Evolutionary conservation across 2,329 filamentous ascomycete species (phyloP), one percentile per base, ranked within the genome.

Genomic region (Delphinella strobiligena): DNA sequence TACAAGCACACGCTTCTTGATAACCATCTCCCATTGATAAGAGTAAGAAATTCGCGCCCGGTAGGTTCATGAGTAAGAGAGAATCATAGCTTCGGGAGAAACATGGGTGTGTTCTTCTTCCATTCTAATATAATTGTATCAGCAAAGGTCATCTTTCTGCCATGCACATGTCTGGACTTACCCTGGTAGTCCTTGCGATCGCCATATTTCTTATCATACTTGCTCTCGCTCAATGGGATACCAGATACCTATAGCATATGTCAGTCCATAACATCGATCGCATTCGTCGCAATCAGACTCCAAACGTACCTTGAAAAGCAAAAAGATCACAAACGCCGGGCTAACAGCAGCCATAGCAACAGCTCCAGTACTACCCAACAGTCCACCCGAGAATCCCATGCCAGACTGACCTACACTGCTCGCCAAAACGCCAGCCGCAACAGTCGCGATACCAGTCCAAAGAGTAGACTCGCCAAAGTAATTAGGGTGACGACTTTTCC

Each of bases 391-490:
- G 29, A 80, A 51, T 0, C 76, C 75, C 51, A 82, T 67, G 0
- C 71, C 75, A 2, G 63, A 51, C 54, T 75, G 73, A 2, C 72
- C 72, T 0, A 72, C 67, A n/a, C 58, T 60, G 11, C 64, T 62
- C 1, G 71, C 56, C 36, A 84, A 60, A 1, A 75, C 61, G 1
- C 77, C 75, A 0, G 69, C 74, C 0, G 74, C 68, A 1, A 66
- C 59, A 4, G 74, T 71, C 0, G 78, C 76, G 42, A 83, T 71
- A 1, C 80, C 79, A 0, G 72, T 75, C 80, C 78, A 84, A 22
- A 84, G 61, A 9, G 74, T 78, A 19, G 67, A 69, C 56, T 83
- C 79, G n/a, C 79, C 80, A 54, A 83, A 80, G 61, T 83, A 83
- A 51, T 83, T 80, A 1, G 79, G 79, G 56, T 80, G 75, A 44